Conservation (phyloP, 768 basidiomycete species). For the Serendipita sp. region DNA sequence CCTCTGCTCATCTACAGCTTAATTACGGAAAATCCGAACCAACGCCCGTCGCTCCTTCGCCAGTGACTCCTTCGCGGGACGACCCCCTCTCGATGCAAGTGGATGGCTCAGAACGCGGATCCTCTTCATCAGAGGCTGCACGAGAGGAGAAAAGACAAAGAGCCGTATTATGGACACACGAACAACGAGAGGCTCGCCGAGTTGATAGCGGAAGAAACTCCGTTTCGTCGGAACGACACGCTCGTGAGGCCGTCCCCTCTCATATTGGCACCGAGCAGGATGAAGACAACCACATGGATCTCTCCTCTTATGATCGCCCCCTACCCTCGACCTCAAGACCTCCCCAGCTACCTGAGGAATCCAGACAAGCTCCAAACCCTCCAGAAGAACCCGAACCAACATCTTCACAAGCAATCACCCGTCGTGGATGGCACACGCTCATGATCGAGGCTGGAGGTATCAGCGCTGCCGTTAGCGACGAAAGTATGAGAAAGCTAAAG, state of each 20-base stretch:
- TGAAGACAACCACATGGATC: not conserved
- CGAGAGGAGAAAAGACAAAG: not conserved
- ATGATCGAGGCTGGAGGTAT: constrained; percentile 77
- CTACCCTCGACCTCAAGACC: not conserved
- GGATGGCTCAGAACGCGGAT: not conserved
- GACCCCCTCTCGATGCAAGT: not conserved
- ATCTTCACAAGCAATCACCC: constrained; percentile 30
- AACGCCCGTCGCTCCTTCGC: not conserved
- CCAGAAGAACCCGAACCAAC: not conserved
- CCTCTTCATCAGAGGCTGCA: not conserved
- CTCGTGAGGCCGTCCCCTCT: not conserved
- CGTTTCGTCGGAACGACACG: not conserved
- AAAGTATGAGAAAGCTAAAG: constrained; percentile 70
- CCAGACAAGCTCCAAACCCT: not conserved
- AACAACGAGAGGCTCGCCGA: constrained; percentile 3
- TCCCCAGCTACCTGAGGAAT: not conserved
- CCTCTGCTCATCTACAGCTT: not conserved
- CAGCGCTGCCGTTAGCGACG: constrained; percentile 76
- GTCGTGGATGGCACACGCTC: constrained; percentile 69
- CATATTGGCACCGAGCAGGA: not conserved
- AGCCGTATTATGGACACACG: not conserved
- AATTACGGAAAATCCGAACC: constrained; percentile 2
- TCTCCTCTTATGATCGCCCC: not conserved
- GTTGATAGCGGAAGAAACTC: constrained; percentile 1
- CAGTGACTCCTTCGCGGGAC: not conserved